phyloP scores from a whole-genome alignment of 257 asterid species.

The Ocimum tenuiflorum region DNA sequence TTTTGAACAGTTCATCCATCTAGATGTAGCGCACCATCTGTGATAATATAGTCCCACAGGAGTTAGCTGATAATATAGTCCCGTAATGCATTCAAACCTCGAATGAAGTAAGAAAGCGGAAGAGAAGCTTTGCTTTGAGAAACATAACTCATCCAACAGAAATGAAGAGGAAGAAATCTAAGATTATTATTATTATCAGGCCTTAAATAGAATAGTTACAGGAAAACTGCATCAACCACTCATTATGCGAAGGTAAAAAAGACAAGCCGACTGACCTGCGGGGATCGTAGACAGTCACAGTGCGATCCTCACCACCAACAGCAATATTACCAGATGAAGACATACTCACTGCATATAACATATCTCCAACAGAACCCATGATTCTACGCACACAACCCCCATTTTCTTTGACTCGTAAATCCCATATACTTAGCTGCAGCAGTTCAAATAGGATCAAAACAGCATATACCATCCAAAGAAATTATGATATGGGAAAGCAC shows the following conservation, averaged over 20 bases:
- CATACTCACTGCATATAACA: constrained; percentile 52
- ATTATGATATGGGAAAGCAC: constrained; percentile 9
- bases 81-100: too few species aligned
- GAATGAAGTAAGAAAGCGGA: too few species aligned
- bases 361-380: constrained; percentile 77
- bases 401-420: constrained; percentile 72
- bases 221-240: not conserved
- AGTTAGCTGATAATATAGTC: not conserved
- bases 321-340: constrained; percentile 76
- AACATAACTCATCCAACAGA: not conserved
- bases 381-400: constrained; percentile 85
- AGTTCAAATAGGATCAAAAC: constrained; percentile 10
- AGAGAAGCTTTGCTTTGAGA: not conserved
- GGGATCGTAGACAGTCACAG: constrained; percentile 84
- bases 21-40: constrained; percentile 77
- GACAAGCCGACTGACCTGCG: constrained; percentile 53
- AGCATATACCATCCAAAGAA: not conserved
- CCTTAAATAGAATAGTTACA: not conserved
- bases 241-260: not conserved
- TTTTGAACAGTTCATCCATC: constrained; percentile 80
- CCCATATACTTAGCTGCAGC: constrained; percentile 81
- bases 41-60: constrained; percentile 1
- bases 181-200: not conserved
- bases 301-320: constrained; percentile 82
- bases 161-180: not conserved